These are phyloP conservation scores for Mycena latifolia DNA, from an alignment of 768 basidiomycete genomes.

Conservation along the genomic window DNA sequence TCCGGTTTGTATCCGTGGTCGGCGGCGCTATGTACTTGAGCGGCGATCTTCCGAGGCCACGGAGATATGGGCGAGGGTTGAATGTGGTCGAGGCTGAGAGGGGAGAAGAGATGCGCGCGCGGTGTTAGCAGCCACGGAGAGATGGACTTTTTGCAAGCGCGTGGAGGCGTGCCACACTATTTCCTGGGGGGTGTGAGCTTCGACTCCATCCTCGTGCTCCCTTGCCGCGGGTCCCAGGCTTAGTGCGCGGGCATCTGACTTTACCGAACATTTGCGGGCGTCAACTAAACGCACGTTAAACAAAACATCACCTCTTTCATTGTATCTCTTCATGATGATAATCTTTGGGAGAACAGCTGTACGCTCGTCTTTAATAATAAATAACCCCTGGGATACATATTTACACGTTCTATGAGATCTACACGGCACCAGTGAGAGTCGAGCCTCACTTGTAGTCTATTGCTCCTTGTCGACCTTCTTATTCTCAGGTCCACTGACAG, in stretches of 20 bases:
- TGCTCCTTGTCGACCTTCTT: constrained; percentile 31
- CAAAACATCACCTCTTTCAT: background rate
- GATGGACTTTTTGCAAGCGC: background rate
- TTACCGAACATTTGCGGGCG: background rate
- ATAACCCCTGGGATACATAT: background rate
- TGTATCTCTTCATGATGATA: too few relatives aligned
- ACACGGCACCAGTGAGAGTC: background rate
- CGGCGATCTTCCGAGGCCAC: too few relatives aligned
- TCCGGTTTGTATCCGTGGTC: too few relatives aligned
- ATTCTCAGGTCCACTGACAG: constrained; percentile 42
- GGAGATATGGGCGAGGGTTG: too few relatives aligned
- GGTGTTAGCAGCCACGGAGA: too few relatives aligned
- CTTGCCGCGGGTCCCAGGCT: background rate
- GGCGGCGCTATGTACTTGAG: too few relatives aligned
- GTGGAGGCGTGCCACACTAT: background rate
- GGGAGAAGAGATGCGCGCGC: too few relatives aligned
- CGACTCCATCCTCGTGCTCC: background rate
- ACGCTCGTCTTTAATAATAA: too few relatives aligned
- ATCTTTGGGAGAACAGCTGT: too few relatives aligned
- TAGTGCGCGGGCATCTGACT: background rate
- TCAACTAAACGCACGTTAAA: constrained; percentile 2
- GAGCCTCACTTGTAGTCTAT: background rate
- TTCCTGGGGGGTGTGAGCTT: background rate
- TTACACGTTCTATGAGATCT: constrained; percentile 5
- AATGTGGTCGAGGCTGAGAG: too few relatives aligned